phyloP scores from a whole-genome alignment of 2,329 filamentous ascomycete genomes.

The Fusarium humuli region DNA sequence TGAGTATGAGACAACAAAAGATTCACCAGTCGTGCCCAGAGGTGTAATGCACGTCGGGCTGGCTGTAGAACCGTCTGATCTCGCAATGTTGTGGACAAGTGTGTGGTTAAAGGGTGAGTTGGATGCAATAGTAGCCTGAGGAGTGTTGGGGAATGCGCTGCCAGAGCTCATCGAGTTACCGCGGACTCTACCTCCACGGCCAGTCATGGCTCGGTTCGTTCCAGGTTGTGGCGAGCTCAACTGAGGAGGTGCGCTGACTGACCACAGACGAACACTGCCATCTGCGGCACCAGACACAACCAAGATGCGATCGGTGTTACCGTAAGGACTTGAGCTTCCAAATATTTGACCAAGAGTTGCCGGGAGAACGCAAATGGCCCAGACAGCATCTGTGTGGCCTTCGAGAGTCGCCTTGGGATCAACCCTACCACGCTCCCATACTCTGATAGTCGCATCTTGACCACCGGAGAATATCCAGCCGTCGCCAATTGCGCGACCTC shows the following conservation, averaged over 20 bases:
- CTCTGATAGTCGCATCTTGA: constrained; percentile 89
- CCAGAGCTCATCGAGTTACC: constrained; percentile 96
- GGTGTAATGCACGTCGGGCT: constrained; percentile 95
- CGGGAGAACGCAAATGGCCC: constrained; percentile 93
- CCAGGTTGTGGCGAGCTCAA: constrained; percentile 82
- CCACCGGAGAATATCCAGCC: constrained; percentile 99
- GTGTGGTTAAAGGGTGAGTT: constrained; percentile 89
- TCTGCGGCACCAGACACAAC: constrained; percentile 94
- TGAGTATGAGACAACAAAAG: constrained; percentile 92
- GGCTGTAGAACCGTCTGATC: constrained; percentile 71
- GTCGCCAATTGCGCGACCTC: constrained; percentile 87
- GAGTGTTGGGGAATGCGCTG: constrained; percentile 89
- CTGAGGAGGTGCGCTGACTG: constrained; percentile 90
- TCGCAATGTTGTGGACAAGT: constrained; percentile 85
- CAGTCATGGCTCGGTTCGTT: constrained; percentile 65
- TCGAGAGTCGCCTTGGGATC: constrained; percentile 96
- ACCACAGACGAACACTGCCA: constrained; percentile 92
- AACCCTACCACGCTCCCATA: constrained; percentile 95
- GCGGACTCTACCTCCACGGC: constrained; percentile 77
- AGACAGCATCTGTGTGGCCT: constrained; percentile 94
- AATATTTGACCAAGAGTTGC: constrained; percentile 84
- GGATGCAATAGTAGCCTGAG: constrained; percentile 88
- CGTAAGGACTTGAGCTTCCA: constrained; percentile 78
- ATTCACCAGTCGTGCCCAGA: constrained; percentile 82
- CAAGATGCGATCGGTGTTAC: constrained; percentile 85